Base-by-base conservation (phyloP, 345 rosid genomes). In the Syzygium jambos region DNA sequence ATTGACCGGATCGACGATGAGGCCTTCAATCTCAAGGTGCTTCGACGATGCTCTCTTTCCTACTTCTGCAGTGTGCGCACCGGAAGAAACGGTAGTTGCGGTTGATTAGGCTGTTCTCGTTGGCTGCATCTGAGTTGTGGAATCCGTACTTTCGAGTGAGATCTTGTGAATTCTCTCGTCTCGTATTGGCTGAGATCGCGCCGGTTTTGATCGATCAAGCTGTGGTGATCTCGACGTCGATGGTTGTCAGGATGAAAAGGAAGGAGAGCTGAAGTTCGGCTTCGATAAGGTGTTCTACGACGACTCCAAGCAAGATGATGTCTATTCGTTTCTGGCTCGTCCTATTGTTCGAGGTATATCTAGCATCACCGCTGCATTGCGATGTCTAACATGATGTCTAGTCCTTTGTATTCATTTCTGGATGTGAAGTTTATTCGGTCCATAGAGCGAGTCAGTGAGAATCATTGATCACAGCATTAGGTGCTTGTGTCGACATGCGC, bases 21-120 rank as follows among this genome's bases (percentile, higher is more conserved):
- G 84, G 91, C 88, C 56, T 95, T 97, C 91, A 65, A 89, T 87
- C 91, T 96, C 93, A 94, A 96, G 95, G 96, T 95, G 59, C 51
- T 84, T 51, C 38, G 54, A 63, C 83, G 30, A 51, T 10, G 15
- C 19, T 29, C 5, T 83, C 16, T 57, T 34, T 29, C 0, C 59
- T 23, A 25, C 0, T 25, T 16, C 38, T n/a, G 41, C 55, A 5
- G n/a, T 41, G 77, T 41, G 0, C 16, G 11, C 21, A 21, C 46
- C 4, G 27, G 2, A 30, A 52, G 23, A 9, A 11, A 27, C 65
- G 7, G 25, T 27, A 14, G 12, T 65, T 16, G 12, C 43, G 1
- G 22, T 7, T 29, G 7, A 63, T 29, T 30, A 16, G 15, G 22
- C 8, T 65, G 1, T 65, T 65, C 6, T 65, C 22, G 34, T 34